Evolutionary conservation across 805 yeast species (phyloP).

Genomic region (Metschnikowia sp.): DNA sequence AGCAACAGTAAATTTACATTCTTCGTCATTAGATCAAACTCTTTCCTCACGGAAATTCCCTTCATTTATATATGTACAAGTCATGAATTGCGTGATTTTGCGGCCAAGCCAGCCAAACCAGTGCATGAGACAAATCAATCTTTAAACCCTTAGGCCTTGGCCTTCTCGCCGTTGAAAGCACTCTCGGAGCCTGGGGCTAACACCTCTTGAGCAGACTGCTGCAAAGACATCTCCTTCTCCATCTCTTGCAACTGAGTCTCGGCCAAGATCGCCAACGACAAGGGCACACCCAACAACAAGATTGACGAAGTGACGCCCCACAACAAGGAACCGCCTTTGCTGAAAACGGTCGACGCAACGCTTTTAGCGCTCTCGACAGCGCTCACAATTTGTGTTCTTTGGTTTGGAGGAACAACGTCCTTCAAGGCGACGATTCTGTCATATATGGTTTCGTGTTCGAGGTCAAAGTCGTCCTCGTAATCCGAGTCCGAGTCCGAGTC

Average conservation of each 20-base stretch:
- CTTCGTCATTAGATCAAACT: too few relatives aligned
- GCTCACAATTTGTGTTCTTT: slow-evolving; percentile 51
- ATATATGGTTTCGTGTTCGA: slow-evolving; percentile 73
- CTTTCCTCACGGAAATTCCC: background rate
- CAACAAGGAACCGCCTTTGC: slow-evolving; percentile 68
- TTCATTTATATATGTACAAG: slow-evolving; percentile 20
- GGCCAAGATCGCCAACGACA: slow-evolving; percentile 80
- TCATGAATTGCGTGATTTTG: slow-evolving; percentile 17
- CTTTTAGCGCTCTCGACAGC: slow-evolving; percentile 28
- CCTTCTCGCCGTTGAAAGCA: slow-evolving; percentile 35
- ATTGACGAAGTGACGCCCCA: slow-evolving; percentile 87
- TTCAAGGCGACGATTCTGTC: slow-evolving; percentile 90
- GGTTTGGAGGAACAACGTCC: slow-evolving; percentile 87
- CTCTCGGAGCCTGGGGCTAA: slow-evolving; percentile 65
- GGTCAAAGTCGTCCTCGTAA: slow-evolving; percentile 67
- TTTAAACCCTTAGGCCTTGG: slow-evolving; percentile 16
- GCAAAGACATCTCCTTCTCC: slow-evolving; percentile 86
- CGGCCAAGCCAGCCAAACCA: slow-evolving; percentile 1
- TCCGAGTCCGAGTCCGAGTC: slow-evolving; percentile 53
- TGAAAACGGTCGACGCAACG: slow-evolving; percentile 41
- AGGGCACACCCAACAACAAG: slow-evolving; percentile 87
- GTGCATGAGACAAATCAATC: slow-evolving; percentile 11
- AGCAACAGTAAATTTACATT: too few relatives aligned
- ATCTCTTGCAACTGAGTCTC: slow-evolving; percentile 92
- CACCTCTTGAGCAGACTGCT: slow-evolving; percentile 72